phyloP scores from a whole-genome alignment of 495 filamentous ascomycete genomes.

The Annulohypoxylon stygium region DNA sequence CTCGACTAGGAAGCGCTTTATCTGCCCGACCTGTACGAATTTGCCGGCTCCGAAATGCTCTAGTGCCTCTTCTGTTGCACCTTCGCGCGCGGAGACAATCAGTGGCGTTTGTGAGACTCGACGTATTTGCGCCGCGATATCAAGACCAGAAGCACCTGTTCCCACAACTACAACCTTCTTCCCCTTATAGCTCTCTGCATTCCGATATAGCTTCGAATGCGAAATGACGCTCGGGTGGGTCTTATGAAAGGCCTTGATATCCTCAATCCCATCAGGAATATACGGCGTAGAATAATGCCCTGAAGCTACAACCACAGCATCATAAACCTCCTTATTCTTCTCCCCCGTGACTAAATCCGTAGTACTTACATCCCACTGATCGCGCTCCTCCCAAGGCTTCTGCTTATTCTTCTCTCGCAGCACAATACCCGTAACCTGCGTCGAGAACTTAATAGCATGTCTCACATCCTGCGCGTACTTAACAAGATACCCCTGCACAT shows the following conservation, averaged over 20 bases:
- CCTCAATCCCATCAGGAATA: conserved; percentile 68
- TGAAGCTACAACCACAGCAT: conserved; percentile 86
- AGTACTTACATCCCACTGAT: conserved; percentile 64
- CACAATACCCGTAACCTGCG: conserved; percentile 55
- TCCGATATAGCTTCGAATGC: conserved; percentile 86
- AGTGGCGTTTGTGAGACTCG: conserved; percentile 52
- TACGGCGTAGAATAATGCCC: conserved; percentile 83
- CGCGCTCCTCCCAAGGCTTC: conserved; percentile 32
- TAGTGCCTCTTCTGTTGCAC: conserved; percentile 50
- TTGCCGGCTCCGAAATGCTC: conserved; percentile 48
- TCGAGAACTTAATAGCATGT: conserved; percentile 59
- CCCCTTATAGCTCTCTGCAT: conserved; percentile 65
- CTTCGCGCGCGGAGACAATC: conserved; percentile 58
- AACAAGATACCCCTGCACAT: conserved; percentile 79
- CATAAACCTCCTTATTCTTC: conserved; percentile 67
- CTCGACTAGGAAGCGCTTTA: conserved; percentile 57
- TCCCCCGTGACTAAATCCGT: conserved; percentile 53
- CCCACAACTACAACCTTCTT: conserved; percentile 78
- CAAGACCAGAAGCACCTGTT: conserved; percentile 80
- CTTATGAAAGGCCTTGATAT: conserved; percentile 63
- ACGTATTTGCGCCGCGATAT: conserved; percentile 83
- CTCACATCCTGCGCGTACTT: conserved; percentile 76
- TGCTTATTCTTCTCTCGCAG: conserved; percentile 32
- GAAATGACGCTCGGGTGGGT: conserved; percentile 73
- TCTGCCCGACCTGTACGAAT: conserved; percentile 55